A percentile compares a stretch with the other conserved stretches of the same genome.
These are phyloP conservation scores for Tothia fuscella DNA, from an alignment of 2,329 filamentous ascomycete species.

Conservation along the genomic window DNA sequence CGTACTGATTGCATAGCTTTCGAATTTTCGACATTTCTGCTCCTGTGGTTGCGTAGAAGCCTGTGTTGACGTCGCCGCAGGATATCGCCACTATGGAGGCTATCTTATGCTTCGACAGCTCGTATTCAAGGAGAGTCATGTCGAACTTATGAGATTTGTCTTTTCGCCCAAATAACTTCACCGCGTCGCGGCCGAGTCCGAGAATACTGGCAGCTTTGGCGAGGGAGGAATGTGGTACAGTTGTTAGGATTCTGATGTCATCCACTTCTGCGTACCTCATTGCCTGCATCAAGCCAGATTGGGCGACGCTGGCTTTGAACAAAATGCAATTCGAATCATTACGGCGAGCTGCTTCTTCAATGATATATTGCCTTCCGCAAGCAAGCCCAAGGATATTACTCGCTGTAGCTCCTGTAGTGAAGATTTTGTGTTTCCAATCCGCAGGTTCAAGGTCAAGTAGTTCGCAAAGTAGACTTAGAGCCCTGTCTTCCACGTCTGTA, in stretches of 20 bases:
- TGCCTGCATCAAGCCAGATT: slow-evolving; percentile 57
- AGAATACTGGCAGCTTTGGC: slow-evolving; percentile 72
- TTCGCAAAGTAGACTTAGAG: slow-evolving; percentile 56
- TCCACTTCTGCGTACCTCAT: slow-evolving; percentile 51
- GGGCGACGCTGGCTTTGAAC: slow-evolving; percentile 43
- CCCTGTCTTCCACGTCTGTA: slow-evolving; percentile 63
- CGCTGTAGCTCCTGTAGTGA: slow-evolving; percentile 62
- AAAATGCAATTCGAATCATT: slow-evolving; percentile 14
- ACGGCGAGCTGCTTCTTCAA: slow-evolving; percentile 20
- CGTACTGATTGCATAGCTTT: slow-evolving; percentile 56
- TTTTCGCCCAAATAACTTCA: slow-evolving; percentile 47
- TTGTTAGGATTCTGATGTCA: slow-evolving; percentile 66
- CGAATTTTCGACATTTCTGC: slow-evolving; percentile 53
- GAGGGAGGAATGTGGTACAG: slow-evolving; percentile 72
- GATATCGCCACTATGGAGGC: slow-evolving; percentile 73
- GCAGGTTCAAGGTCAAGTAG: slow-evolving; percentile 48
- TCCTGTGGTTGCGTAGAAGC: slow-evolving; percentile 56
- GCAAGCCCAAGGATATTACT: slow-evolving; percentile 55
- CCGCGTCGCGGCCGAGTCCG: slow-evolving; percentile 59
- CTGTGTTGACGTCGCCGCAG: slow-evolving; percentile 83
- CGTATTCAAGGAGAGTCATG: slow-evolving; percentile 49
- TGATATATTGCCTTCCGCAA: slow-evolving; percentile 59
- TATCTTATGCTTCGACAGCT: slow-evolving; percentile 41
- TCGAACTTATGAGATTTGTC: slow-evolving; percentile 59
- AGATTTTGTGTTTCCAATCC: slow-evolving; percentile 60